Conservation (phyloP, 202 grass and related monocot genomes). For the Panicum hallii region DNA sequence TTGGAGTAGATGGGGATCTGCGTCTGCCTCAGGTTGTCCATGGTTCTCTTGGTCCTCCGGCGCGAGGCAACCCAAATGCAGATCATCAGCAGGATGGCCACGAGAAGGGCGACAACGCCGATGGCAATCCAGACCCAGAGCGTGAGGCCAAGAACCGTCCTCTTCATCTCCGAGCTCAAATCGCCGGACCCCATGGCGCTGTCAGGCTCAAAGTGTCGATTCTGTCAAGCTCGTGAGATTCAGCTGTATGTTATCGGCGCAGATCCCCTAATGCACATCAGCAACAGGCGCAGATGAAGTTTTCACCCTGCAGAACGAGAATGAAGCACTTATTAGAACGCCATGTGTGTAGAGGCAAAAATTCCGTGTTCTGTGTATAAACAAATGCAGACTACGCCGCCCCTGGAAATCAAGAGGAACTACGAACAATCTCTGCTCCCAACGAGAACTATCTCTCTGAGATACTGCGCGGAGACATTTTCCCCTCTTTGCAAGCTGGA, state of each 20-base stretch:
- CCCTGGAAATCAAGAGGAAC: neutral
- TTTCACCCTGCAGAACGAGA: slow-evolving; percentile 44
- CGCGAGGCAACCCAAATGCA: slow-evolving; percentile 78
- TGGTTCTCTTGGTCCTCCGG: slow-evolving; percentile 66
- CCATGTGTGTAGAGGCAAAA: neutral
- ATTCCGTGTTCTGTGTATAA: neutral
- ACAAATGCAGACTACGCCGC: neutral
- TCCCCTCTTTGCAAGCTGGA: neutral
- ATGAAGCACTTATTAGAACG: slow-evolving; percentile 6
- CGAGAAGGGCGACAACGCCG: slow-evolving; percentile 69
- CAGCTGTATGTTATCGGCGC: slow-evolving; percentile 11
- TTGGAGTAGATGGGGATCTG: slow-evolving; percentile 98
- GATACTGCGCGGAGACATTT: neutral
- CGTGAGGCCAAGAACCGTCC: slow-evolving; percentile 79
- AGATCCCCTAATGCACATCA: slow-evolving; percentile 49
- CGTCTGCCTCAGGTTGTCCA: slow-evolving; percentile 57
- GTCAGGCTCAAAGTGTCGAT: slow-evolving; percentile 12
- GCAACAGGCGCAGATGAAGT: slow-evolving; percentile 20
- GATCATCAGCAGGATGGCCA: slow-evolving; percentile 84
- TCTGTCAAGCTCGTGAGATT: slow-evolving; percentile 7
- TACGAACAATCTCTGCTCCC: slow-evolving; percentile 12
- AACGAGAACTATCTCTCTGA: slow-evolving; percentile 18
- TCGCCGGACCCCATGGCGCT: slow-evolving; percentile 42
- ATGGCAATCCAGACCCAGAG: slow-evolving; percentile 93
- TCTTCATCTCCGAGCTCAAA: slow-evolving; percentile 54